Percentiles rank a stretch among this genome's conserved stretches.
These are phyloP conservation scores for Anthracocystis panici-leucophaei DNA, from an alignment of 1,284 basidiomycete species.

Conservation along the genomic window DNA sequence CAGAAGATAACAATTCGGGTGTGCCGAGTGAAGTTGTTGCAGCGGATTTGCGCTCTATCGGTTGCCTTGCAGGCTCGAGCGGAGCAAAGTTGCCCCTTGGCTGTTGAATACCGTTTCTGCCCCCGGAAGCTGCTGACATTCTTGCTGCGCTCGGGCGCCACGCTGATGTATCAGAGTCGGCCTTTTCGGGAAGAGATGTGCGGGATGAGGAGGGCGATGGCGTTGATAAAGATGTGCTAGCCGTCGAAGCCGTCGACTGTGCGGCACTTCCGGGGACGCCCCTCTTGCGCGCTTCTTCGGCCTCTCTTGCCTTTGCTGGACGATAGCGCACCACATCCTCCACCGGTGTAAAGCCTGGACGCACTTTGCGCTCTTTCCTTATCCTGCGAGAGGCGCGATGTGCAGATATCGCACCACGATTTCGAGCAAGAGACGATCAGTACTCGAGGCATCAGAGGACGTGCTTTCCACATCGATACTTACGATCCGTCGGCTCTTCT, in stretches of 20 bases:
- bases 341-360: slow-evolving; percentile 92
- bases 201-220: not conserved
- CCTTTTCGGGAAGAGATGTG: not conserved
- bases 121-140: not conserved
- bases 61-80: slow-evolving; percentile 2
- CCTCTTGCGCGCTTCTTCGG: slow-evolving; percentile 33
- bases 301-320: slow-evolving; percentile 33
- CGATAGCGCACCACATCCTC: slow-evolving; percentile 90
- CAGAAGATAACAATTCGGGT: not conserved
- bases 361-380: slow-evolving; percentile 88
- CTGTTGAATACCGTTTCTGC: not conserved
- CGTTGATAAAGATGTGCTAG: not conserved
- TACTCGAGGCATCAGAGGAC: no score
- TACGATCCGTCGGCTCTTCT: slow-evolving; percentile 87
- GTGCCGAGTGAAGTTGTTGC: not conserved
- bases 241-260: not conserved
- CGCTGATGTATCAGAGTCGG: slow-evolving; percentile 2
- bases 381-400: slow-evolving; percentile 73
- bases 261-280: slow-evolving; percentile 16
- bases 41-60: not conserved
- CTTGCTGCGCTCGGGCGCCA: slow-evolving; percentile 14
- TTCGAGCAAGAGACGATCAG: not conserved
- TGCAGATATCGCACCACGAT: no score
- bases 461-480: slow-evolving; percentile 69
- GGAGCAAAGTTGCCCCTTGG: slow-evolving; percentile 18